Evolutionary conservation across 257 asterid genomes (phyloP), one percentile per base, ranked within the genome.

Genomic region (Jacaranda copaia): DNA sequence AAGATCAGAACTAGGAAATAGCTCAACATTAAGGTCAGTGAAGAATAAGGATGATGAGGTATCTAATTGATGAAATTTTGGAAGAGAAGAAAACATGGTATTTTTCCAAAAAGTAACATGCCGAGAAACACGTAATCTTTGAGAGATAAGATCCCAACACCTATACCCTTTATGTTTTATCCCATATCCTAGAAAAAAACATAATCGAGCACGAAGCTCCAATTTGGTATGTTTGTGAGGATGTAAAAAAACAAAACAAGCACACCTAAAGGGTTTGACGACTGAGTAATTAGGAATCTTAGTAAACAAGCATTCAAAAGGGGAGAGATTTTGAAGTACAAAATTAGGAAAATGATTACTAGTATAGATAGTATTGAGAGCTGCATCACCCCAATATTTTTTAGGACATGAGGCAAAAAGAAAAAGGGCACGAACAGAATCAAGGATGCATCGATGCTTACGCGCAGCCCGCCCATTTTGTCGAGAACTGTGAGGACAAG

Each of bases 171-270:
- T 58, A n/a, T n/a, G n/a, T n/a, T n/a, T n/a, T n/a, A n/a, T n/a
- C n/a, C n/a, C n/a, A n/a, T n/a, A n/a, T n/a, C n/a, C n/a, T n/a
- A n/a, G n/a, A n/a, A n/a, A n/a, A n/a, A n/a, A n/a, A n/a, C n/a
- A n/a, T n/a, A n/a, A n/a, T n/a, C n/a, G n/a, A n/a, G n/a, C n/a
- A n/a, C n/a, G n/a, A n/a, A 18, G 12, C n/a, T 65, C 36, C 6
- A 65, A 3, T 65, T 65, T 40, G 0, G 19, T n/a, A 4, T 15
- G 38, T 7, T 65, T 36, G 6, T 65, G 35, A n/a, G 55, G 36
- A 13, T 40, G 32, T 40, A 65, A 7, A 14, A 65, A 10, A n/a
- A 39, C 52, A 66, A 66, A 66, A 43, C 56, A 40, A 66, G 72
- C 56, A 66, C 56, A 66, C 1, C 39, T 15, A 42, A 66, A 40